These are phyloP conservation scores for Blastobotrys persicus DNA, from an alignment of 1,139 yeast species.

Conservation along the genomic window DNA sequence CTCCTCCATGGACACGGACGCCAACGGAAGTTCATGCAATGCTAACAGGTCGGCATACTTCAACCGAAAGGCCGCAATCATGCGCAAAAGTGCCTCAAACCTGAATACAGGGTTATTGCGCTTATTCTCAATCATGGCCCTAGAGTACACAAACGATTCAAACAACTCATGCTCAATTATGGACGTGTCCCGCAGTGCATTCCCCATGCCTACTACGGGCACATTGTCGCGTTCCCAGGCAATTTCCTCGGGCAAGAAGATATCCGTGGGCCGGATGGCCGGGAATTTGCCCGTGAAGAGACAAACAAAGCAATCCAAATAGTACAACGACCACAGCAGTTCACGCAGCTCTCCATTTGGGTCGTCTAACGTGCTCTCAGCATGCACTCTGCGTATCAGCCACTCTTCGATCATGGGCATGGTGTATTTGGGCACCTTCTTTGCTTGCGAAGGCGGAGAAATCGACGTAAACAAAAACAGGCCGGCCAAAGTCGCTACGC, in stretches of 20 bases:
- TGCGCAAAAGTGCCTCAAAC: slow-evolving; percentile 3
- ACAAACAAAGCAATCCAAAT: slow-evolving; percentile 5
- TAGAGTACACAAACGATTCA: slow-evolving; percentile 1
- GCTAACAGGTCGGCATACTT: slow-evolving; percentile 5
- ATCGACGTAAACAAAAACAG: not conserved
- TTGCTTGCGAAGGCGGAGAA: slow-evolving; percentile 8
- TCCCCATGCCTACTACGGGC: slow-evolving; percentile 1
- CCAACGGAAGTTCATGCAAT: not conserved
- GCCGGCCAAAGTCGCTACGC: not conserved
- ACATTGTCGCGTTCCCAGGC: slow-evolving; percentile 6
- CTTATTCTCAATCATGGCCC: slow-evolving; percentile 8
- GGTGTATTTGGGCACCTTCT: slow-evolving; percentile 3
- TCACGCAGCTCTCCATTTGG: slow-evolving; percentile 53
- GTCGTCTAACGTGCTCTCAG: slow-evolving; percentile 51
- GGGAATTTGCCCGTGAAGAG: slow-evolving; percentile 11
- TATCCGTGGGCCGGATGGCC: slow-evolving; percentile 8
- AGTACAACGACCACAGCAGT: not conserved
- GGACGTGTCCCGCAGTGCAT: slow-evolving; percentile 5
- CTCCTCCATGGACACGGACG: slow-evolving; percentile 4
- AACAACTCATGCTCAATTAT: slow-evolving; percentile 7
- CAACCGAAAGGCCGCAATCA: not conserved
- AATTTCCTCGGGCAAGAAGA: slow-evolving; percentile 6
- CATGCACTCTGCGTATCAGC: slow-evolving; percentile 35
- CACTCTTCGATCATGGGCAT: slow-evolving; percentile 8
- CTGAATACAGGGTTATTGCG: not conserved